Conservation (phyloP, 306 rosid genomes). For the Vigna radiata region DNA sequence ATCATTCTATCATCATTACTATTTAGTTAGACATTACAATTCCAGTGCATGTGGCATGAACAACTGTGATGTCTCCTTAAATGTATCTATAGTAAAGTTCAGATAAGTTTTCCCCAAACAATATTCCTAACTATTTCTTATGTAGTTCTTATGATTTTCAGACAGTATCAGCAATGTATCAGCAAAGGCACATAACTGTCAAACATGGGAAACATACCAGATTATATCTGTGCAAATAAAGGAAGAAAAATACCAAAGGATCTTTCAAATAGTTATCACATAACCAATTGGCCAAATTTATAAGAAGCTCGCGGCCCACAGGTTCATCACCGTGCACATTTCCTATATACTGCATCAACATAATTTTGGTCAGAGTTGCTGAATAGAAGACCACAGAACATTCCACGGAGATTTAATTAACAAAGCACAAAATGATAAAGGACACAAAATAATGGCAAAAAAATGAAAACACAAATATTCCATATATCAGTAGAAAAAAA, state of each 20-base stretch:
- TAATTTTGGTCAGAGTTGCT: conserved; percentile 38
- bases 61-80: not conserved
- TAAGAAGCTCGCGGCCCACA: conserved; percentile 89
- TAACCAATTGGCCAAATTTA: conserved; percentile 87
- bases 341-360: conserved; percentile 85
- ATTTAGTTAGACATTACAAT: not conserved
- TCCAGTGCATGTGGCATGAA: not conserved
- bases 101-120: not conserved
- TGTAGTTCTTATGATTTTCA: too few relatives aligned
- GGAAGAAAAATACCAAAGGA: conserved; percentile 70
- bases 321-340: conserved; percentile 99
- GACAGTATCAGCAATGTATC: not conserved
- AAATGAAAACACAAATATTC: not conserved
- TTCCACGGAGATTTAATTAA: conserved; percentile 23
- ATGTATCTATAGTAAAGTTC: too few relatives aligned
- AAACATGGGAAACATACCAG: conserved; percentile 4
- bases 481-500: not conserved
- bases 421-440: conserved; percentile 4
- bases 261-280: conserved; percentile 86
- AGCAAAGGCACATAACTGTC: conserved; percentile 16
- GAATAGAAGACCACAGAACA: conserved; percentile 31
- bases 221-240: conserved; percentile 13
- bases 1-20: not conserved
- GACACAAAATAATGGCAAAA: conserved; percentile 9
- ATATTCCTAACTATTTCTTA: too few relatives aligned